These are phyloP conservation scores for Erodium moschatum DNA, from an alignment of 441 rosid genomes.

Conservation along the genomic window DNA sequence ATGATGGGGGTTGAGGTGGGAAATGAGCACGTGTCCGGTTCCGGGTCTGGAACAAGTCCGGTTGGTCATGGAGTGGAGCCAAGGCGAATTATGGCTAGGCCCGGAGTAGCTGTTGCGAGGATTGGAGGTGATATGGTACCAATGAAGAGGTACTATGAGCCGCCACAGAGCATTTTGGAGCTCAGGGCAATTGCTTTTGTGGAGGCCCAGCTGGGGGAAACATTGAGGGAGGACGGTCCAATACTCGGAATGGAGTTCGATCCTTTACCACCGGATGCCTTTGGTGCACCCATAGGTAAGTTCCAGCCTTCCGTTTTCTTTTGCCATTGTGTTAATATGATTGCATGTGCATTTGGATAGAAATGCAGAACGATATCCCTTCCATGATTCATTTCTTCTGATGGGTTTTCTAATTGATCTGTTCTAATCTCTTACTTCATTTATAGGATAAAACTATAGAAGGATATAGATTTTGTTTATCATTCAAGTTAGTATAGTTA, in stretches of 20 bases:
- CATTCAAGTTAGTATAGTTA: background rate
- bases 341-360: background rate
- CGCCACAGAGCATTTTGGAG: conserved; percentile 56
- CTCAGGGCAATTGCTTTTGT: conserved; percentile 77
- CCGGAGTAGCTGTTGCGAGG: conserved; percentile 33
- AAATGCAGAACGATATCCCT: background rate
- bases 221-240: conserved; percentile 94
- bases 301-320: background rate
- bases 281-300: conserved; percentile 74
- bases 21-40: conserved; percentile 47
- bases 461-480: background rate
- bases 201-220: conserved; percentile 91
- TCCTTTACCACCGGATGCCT: conserved; percentile 93
- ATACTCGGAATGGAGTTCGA: conserved; percentile 94
- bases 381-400: background rate
- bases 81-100: conserved; percentile 23
- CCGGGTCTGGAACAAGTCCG: conserved; percentile 63
- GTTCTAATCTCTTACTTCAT: background rate
- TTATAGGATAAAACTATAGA: background rate
- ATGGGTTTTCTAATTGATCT: background rate
- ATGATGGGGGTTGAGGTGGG: conserved; percentile 34
- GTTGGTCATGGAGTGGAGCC: conserved; percentile 33
- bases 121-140: conserved; percentile 37
- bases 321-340: background rate
- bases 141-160: conserved; percentile 47